phyloP scores from a whole-genome alignment of 2,329 filamentous ascomycete species.

The Westerdykella sp. region DNA sequence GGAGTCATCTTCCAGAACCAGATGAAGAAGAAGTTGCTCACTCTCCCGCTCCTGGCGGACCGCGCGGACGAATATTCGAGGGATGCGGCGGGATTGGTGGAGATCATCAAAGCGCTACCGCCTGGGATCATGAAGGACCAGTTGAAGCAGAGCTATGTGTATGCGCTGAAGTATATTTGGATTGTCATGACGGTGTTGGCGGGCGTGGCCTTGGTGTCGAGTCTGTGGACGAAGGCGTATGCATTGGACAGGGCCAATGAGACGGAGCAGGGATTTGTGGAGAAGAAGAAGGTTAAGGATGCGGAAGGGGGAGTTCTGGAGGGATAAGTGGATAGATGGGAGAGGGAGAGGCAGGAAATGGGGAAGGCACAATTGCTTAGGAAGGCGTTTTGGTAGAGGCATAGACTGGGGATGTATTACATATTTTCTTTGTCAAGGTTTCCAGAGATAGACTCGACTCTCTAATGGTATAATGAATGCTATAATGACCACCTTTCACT shows the following conservation, averaged over 20 bases:
- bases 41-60: conserved; percentile 44
- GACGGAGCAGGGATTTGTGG: conserved; percentile 45
- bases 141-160: conserved; percentile 45
- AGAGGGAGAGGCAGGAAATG: too few species aligned
- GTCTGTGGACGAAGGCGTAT: conserved; percentile 46
- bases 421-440: too few species aligned
- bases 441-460: too few species aligned
- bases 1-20: conserved; percentile 66
- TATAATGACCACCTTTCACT: too few species aligned
- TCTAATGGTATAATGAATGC: too few species aligned
- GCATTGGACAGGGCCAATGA: conserved; percentile 44
- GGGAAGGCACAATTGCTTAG: too few species aligned
- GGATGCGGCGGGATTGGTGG: conserved; percentile 54
- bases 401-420: too few species aligned
- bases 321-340: not conserved
- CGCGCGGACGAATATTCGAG: conserved; percentile 47
- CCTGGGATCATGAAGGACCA: conserved; percentile 41
- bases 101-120: conserved; percentile 52
- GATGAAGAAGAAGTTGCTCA: conserved; percentile 48
- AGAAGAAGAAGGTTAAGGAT: conserved; percentile 29
- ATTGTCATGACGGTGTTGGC: conserved; percentile 51
- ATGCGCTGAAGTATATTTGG: conserved; percentile 52
- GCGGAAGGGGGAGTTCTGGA: conserved; percentile 8
- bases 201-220: conserved; percentile 47
- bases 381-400: too few species aligned